Conservation (phyloP, 2,329 filamentous ascomycete species). For the Venturia aucupariae region DNA sequence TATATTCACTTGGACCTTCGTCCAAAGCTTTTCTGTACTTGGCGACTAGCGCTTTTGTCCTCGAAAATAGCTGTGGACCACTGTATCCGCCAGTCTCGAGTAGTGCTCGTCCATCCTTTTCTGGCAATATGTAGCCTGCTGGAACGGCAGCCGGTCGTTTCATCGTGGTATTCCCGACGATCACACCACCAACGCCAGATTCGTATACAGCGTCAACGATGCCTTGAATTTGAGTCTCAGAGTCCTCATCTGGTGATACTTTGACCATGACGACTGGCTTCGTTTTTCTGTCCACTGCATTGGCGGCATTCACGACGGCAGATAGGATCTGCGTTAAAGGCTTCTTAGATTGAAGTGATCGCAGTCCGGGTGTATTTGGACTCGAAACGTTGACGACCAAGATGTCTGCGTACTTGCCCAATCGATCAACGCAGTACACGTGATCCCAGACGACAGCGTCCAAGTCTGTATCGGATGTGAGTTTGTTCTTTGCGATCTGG, state of each 20-base stretch:
- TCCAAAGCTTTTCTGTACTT: constrained; percentile 56
- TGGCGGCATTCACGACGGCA: constrained; percentile 73
- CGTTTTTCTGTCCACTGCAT: constrained; percentile 56
- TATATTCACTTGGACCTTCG: constrained; percentile 28
- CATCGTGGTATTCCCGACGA: constrained; percentile 96
- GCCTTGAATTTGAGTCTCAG: constrained; percentile 71
- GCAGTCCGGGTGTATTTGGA: constrained; percentile 87
- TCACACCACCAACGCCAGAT: constrained; percentile 86
- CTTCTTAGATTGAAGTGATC: constrained; percentile 75
- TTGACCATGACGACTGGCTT: constrained; percentile 92
- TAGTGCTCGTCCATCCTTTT: constrained; percentile 57
- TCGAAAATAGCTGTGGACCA: constrained; percentile 77
- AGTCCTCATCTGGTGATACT: constrained; percentile 91
- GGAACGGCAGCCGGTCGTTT: constrained; percentile 63
- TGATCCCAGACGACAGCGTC: constrained; percentile 71
- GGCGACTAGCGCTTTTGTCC: constrained; percentile 68
- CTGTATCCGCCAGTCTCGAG: constrained; percentile 81
- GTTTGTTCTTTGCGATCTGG: constrained; percentile 95
- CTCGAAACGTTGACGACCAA: constrained; percentile 97
- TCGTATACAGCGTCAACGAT: constrained; percentile 78
- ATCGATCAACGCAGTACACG: constrained; percentile 74
- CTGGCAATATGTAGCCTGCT: constrained; percentile 52
- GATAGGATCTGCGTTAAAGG: constrained; percentile 72
- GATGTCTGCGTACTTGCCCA: constrained; percentile 86
- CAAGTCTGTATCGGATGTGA: constrained; percentile 75